Evolutionary conservation across 306 rosid genomes (phyloP).

Genomic region (Amphicarpaea edgeworthii): DNA sequence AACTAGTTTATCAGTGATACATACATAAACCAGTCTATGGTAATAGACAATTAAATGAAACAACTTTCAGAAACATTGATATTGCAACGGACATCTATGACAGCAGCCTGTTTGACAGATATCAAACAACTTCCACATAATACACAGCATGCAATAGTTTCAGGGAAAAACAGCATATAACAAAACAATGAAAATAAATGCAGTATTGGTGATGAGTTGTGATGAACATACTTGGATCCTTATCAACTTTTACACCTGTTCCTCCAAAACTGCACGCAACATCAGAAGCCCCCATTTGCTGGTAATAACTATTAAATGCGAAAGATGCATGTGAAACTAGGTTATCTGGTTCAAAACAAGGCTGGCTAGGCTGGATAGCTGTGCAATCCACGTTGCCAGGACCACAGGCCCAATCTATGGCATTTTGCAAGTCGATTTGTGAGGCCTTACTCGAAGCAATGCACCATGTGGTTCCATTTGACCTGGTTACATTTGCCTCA

Average conservation of each 20-base stretch:
- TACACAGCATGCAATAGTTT: conserved; percentile 15
- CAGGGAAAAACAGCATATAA: not conserved
- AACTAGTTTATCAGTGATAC: conserved; percentile 29
- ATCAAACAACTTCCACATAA: conserved; percentile 28
- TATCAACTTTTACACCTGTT: conserved; percentile 77
- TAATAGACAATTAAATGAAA: not conserved
- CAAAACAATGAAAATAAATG: not conserved
- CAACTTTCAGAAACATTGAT: not conserved
- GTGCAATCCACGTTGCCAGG: conserved; percentile 96
- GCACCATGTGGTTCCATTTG: conserved; percentile 87
- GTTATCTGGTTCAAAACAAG: conserved; percentile 93
- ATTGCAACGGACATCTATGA: not conserved
- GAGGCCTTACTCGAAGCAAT: conserved; percentile 87
- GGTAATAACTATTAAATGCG: conserved; percentile 90
- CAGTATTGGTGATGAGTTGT: conserved; percentile 7
- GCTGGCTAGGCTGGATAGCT: conserved; percentile 94
- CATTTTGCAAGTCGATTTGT: conserved; percentile 88
- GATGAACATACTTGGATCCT: conserved; percentile 88
- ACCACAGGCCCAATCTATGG: conserved; percentile 97
- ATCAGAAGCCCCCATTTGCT: conserved; percentile 93
- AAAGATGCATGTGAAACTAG: conserved; percentile 83
- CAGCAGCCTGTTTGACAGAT: not conserved
- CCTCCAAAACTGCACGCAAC: conserved; percentile 97
- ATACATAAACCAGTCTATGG: not conserved
- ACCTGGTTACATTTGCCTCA: conserved; percentile 60